phyloP scores from a whole-genome alignment of 768 basidiomycete genomes.

The Coprinopsis sp. region DNA sequence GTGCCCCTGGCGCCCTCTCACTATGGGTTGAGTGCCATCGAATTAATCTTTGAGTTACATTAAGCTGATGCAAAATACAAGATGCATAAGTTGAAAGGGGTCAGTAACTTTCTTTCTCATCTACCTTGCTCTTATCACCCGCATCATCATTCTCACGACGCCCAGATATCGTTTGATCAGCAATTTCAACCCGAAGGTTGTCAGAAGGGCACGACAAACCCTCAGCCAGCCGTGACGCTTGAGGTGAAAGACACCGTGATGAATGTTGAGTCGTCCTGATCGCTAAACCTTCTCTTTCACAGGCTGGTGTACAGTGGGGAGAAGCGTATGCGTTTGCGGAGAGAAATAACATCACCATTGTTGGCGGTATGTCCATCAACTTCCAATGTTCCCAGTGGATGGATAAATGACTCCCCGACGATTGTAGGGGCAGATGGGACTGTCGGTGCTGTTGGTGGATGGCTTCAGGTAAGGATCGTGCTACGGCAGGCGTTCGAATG shows the following conservation, averaged over 20 bases:
- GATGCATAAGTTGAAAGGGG: constrained; percentile 39
- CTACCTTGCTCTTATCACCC: not conserved
- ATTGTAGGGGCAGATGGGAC: constrained; percentile 27
- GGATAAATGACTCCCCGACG: not conserved
- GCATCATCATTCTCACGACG: not conserved
- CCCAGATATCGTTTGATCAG: constrained; percentile 31
- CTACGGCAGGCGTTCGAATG: not conserved
- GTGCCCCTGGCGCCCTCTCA: constrained; percentile 37
- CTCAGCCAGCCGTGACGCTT: constrained; percentile 28
- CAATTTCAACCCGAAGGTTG: constrained; percentile 35
- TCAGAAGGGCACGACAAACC: constrained; percentile 8
- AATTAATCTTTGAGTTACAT: not conserved
- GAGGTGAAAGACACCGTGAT: too few species aligned
- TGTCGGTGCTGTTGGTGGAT: constrained; percentile 40
- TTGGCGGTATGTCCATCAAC: constrained; percentile 30
- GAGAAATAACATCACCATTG: constrained; percentile 38
- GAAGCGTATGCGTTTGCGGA: constrained; percentile 43
- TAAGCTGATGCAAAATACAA: constrained; percentile 9
- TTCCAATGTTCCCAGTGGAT: not conserved
- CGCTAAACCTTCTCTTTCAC: too few species aligned
- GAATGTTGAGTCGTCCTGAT: too few species aligned
- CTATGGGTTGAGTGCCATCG: constrained; percentile 42
- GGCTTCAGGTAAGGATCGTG: constrained; percentile 35
- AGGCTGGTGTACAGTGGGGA: constrained; percentile 44
- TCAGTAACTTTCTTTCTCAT: constrained; percentile 8